These are phyloP conservation scores for Wallemia mellicola DNA, from an alignment of 1,284 basidiomycete species.

Conservation along the genomic window DNA sequence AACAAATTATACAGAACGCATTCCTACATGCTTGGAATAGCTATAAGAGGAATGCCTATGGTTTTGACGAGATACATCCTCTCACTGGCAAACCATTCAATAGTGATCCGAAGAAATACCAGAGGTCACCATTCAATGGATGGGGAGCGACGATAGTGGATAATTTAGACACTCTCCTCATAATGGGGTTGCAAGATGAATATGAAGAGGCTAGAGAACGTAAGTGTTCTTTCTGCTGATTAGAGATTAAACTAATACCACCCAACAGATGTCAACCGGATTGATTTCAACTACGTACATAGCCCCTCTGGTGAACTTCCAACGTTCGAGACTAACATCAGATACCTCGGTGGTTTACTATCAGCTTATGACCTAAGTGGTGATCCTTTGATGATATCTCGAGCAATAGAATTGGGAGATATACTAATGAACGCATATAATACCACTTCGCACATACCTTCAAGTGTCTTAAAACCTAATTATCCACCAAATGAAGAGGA, in stretches of 20 bases:
- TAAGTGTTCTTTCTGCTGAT: conserved; percentile 18
- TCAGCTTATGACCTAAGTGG: conserved; percentile 36
- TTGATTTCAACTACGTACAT: conserved; percentile 4
- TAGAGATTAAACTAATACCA: conserved; percentile 28
- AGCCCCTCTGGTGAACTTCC: conserved; percentile 8
- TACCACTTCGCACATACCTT: not conserved
- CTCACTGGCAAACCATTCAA: conserved; percentile 16
- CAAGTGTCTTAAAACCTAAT: not conserved
- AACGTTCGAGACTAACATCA: conserved; percentile 45
- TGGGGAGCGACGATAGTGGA: conserved; percentile 67
- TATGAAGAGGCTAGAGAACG: conserved; percentile 36
- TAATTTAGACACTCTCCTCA: conserved; percentile 56
- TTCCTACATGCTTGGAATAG: conserved; percentile 26
- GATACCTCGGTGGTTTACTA: conserved; percentile 38
- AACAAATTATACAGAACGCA: conserved; percentile 21
- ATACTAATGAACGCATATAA: not conserved
- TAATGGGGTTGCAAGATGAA: conserved; percentile 56
- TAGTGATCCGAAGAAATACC: conserved; percentile 8
- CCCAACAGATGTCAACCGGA: conserved; percentile 12
- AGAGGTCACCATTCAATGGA: conserved; percentile 22
- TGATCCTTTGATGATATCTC: conserved; percentile 16
- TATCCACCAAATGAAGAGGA: not conserved
- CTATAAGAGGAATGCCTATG: conserved; percentile 25
- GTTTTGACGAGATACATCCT: conserved; percentile 27
- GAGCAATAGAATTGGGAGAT: not conserved